Percentiles rank a stretch among this genome's conserved stretches.
phyloP scores from a whole-genome alignment of 371 early-diverging fungal species.

The Mortierella sp. region DNA sequence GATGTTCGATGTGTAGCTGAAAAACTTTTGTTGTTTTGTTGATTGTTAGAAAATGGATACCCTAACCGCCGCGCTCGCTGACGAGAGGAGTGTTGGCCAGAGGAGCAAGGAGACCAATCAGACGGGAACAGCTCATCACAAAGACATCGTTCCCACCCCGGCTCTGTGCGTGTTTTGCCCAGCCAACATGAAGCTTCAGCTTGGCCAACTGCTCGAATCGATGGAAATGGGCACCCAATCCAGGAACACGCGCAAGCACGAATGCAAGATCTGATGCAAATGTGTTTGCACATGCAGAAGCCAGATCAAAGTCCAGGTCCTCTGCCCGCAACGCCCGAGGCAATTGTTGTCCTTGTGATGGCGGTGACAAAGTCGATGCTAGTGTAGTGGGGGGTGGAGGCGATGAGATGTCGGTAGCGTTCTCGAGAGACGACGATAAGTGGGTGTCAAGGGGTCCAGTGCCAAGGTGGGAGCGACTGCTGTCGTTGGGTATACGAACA shows the following conservation, averaged over 20 bases:
- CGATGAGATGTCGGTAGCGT: neutral
- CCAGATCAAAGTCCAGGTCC: slow-evolving; percentile 50
- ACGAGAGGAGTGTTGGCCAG: slow-evolving; percentile 56
- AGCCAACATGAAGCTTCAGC: slow-evolving; percentile 54
- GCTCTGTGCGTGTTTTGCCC: slow-evolving; percentile 58
- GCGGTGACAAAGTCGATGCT: neutral
- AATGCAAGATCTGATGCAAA: slow-evolving; percentile 55
- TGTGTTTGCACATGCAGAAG: slow-evolving; percentile 55
- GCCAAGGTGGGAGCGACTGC: slow-evolving; percentile 7
- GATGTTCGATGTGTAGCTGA: neutral
- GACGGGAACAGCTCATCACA: slow-evolving; percentile 56
- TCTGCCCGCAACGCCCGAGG: slow-evolving; percentile 26
- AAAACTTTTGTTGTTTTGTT: neutral
- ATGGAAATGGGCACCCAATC: slow-evolving; percentile 55
- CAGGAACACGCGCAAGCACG: slow-evolving; percentile 52
- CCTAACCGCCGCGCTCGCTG: slow-evolving; percentile 48
- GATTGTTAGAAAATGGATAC: neutral
- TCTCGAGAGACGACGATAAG: neutral
- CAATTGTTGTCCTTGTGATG: neutral
- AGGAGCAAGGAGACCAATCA: slow-evolving; percentile 48
- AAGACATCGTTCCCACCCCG: slow-evolving; percentile 59
- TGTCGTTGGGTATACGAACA: slow-evolving; percentile 12
- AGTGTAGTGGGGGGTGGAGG: neutral
- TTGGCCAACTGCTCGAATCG: slow-evolving; percentile 55
- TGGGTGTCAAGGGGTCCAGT: neutral